Conservation (phyloP, 2,329 filamentous ascomycete genomes). For the Alternaria solani region DNA sequence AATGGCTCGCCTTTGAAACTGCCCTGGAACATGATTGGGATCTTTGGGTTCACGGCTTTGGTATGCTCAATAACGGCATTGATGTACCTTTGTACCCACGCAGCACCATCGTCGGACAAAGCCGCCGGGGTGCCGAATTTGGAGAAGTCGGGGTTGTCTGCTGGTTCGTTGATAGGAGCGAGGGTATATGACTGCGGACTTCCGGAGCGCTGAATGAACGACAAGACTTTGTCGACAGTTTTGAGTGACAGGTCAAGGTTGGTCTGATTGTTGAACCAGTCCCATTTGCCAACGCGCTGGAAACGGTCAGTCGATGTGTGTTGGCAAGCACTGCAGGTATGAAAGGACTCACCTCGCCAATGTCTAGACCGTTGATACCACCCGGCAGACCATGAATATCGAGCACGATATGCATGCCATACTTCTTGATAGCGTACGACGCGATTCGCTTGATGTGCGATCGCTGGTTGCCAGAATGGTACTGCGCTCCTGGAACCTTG, state of each 20-base stretch:
- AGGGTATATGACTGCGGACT: conserved; percentile 46
- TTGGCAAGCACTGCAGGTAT: not conserved
- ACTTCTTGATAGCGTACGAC: conserved; percentile 48
- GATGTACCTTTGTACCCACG: conserved; percentile 48
- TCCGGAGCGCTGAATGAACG: conserved; percentile 42
- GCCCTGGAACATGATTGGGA: conserved; percentile 30
- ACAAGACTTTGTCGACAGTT: conserved; percentile 42
- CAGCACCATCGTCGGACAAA: conserved; percentile 38
- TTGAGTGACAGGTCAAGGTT: conserved; percentile 45
- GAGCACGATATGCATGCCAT: conserved; percentile 50
- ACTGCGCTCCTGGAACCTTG: conserved; percentile 43
- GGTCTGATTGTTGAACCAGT: conserved; percentile 50
- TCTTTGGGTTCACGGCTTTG: conserved; percentile 22
- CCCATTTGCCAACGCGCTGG: conserved; percentile 30
- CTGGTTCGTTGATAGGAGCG: conserved; percentile 51
- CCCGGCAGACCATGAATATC: conserved; percentile 46
- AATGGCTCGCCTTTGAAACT: conserved; percentile 26
- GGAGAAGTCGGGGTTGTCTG: conserved; percentile 41
- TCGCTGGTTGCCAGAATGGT: conserved; percentile 47
- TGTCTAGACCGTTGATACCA: conserved; percentile 39
- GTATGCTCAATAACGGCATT: conserved; percentile 22
- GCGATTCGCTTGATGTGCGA: conserved; percentile 40
- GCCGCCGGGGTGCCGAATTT: conserved; percentile 44
- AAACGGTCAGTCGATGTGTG: not conserved
- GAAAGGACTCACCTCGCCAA: conserved; percentile 11